These are phyloP conservation scores for Gaeumannomyces sp. DNA, from an alignment of 2,329 filamentous ascomycete genomes.

Conservation along the genomic window DNA sequence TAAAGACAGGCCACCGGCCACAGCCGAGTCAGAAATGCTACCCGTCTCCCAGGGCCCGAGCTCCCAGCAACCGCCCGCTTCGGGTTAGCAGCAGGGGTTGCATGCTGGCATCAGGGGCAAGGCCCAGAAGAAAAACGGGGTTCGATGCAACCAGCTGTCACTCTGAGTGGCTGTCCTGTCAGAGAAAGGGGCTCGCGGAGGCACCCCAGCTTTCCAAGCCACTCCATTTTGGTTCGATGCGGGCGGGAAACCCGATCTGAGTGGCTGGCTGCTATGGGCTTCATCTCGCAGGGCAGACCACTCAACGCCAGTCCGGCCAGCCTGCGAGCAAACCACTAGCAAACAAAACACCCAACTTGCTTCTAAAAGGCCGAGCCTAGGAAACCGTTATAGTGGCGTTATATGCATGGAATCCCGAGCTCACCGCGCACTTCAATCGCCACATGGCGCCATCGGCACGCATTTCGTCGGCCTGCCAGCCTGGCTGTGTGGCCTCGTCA, in stretches of 20 bases:
- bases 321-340: too few relatives aligned
- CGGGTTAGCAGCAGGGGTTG: neutral
- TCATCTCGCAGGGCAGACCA: slow-evolving; percentile 4
- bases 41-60: neutral
- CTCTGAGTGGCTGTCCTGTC: slow-evolving; percentile 4
- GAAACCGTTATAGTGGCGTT: too few relatives aligned
- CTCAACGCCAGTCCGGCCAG: neutral
- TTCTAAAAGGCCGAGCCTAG: too few relatives aligned
- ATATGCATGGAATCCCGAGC: too few relatives aligned
- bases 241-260: neutral
- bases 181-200: neutral
- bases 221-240: neutral
- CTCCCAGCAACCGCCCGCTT: neutral
- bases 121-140: slow-evolving; percentile 8
- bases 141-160: slow-evolving; percentile 1
- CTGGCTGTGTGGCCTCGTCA: neutral
- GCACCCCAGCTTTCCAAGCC: neutral
- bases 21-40: neutral
- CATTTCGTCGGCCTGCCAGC: neutral
- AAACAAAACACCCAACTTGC: too few relatives aligned
- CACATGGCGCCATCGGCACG: neutral
- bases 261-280: slow-evolving; percentile 4
- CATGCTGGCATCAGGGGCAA: slow-evolving; percentile 9
- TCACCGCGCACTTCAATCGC: neutral
- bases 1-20: neutral